Conservation (phyloP, 345 rosid genomes). For the Combretum micranthum region DNA sequence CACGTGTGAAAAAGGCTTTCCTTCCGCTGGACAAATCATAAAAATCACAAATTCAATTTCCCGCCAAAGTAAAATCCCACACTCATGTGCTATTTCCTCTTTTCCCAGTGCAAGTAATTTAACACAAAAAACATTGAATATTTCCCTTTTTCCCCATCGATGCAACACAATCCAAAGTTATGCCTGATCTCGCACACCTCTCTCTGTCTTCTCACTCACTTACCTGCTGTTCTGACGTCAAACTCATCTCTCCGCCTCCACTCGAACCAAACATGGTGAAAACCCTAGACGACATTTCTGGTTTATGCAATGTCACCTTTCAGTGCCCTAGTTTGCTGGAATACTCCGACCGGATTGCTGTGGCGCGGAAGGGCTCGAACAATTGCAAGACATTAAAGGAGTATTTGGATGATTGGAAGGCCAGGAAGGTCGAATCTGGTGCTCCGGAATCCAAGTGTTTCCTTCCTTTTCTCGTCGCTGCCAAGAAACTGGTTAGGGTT, state of each 20-base stretch:
- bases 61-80: slow-evolving; percentile 23
- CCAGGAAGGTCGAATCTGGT: slow-evolving; percentile 45
- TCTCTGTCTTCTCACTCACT: slow-evolving; percentile 18
- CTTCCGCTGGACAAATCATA: background rate
- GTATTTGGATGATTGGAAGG: slow-evolving; percentile 38
- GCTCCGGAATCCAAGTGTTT: slow-evolving; percentile 30
- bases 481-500: slow-evolving; percentile 54
- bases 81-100: background rate
- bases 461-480: slow-evolving; percentile 71
- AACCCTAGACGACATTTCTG: slow-evolving; percentile 12
- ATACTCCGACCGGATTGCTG: slow-evolving; percentile 7
- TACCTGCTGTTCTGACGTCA: slow-evolving; percentile 30
- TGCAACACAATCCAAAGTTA: background rate
- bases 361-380: slow-evolving; percentile 16
- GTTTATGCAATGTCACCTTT: too few relatives aligned
- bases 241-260: slow-evolving; percentile 22
- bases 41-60: slow-evolving; percentile 12
- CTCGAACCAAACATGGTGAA: slow-evolving; percentile 11
- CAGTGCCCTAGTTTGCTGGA: too few relatives aligned
- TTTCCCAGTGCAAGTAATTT: background rate
- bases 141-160: slow-evolving; percentile 9
- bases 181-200: slow-evolving; percentile 40
- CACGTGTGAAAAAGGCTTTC: too few relatives aligned
- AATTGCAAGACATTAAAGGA: slow-evolving; percentile 25
- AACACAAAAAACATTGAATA: background rate